Percentiles rank a stretch among this genome's conserved stretches.
phyloP scores from a whole-genome alignment of 495 filamentous ascomycete species.

The Xylaria venustula region DNA sequence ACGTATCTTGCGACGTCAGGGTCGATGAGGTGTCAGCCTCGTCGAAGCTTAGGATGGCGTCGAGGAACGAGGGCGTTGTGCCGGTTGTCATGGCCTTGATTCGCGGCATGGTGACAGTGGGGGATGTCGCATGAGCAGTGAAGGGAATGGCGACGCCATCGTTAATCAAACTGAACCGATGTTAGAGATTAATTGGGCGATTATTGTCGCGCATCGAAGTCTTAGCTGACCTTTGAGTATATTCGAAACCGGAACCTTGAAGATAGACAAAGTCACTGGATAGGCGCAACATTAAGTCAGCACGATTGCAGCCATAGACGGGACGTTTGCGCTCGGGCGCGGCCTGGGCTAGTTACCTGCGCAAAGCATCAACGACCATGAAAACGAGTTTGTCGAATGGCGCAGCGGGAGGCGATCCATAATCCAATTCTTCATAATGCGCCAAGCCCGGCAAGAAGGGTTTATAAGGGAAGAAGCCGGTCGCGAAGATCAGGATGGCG shows the following conservation, averaged over 20 bases:
- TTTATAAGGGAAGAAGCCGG: constrained; percentile 97
- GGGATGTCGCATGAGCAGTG: constrained; percentile 92
- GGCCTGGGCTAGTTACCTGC: constrained; percentile 60
- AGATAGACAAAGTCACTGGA: constrained; percentile 92
- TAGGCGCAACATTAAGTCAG: constrained; percentile 9
- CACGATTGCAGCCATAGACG: not conserved
- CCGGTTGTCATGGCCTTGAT: constrained; percentile 97
- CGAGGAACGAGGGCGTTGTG: constrained; percentile 92
- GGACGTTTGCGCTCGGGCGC: constrained; percentile 1
- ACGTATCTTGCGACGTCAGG: constrained; percentile 85
- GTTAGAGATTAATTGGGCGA: constrained; percentile 18
- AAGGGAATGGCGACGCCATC: constrained; percentile 83
- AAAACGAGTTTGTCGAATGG: constrained; percentile 89
- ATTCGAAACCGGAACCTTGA: constrained; percentile 75
- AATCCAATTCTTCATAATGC: constrained; percentile 50
- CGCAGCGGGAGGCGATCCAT: constrained; percentile 53
- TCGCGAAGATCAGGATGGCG: constrained; percentile 78
- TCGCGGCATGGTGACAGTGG: constrained; percentile 97
- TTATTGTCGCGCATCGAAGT: not conserved
- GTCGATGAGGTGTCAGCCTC: constrained; percentile 89
- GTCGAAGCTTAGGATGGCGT: constrained; percentile 94
- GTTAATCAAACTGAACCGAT: constrained; percentile 67
- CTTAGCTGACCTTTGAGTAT: constrained; percentile 74
- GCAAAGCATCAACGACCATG: constrained; percentile 95
- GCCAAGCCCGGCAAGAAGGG: constrained; percentile 84